Base-by-base conservation (phyloP, 2,329 filamentous ascomycete species). In the Clonostachys chloroleuca region DNA sequence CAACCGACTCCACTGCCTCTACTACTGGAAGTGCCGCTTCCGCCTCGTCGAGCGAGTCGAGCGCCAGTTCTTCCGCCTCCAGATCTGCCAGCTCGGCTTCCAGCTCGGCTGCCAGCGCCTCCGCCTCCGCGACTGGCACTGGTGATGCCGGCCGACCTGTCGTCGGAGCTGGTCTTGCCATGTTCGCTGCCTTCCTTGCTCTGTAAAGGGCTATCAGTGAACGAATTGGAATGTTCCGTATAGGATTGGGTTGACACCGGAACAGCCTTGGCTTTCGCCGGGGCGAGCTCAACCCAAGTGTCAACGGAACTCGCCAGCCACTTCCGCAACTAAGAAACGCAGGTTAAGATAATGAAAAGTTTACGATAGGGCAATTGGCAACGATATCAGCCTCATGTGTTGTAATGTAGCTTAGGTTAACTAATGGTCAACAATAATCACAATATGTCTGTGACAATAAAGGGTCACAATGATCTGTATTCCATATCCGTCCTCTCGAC, bases 321-420 rank as follows among this genome's bases (percentile, higher is more conserved):
- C 3, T 12, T 24, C 40, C 13, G 12, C 40, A n/a, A 17, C n/a
- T 20, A 13, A 13, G 40, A 24, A n/a, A 18, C 9, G 40, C 17
- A 13, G 8, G 24, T 17, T 14, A 20, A 43, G 39, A 47, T 16
- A 47, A 34, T 34, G 40, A 40, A 16, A 43, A 20, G 34, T 20
- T 35, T n/a, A 42, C 46, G 34, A 42, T 36, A 20, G 44, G 10
- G 65, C 53, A 17, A 66, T 54, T 40, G 6, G 41, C 41, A 12
- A 44, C 41, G 20, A 47, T 40, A 34, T 42, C 46, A 34, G 46
- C 46, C 16, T 24, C 42, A 34, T 34, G 34, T 40, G 35, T 34
- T 24, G 34, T 24, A 8, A 24, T 42, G 40, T 30, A 30, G 24
- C 9, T 5, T 30, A 30, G 24, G 24, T 30, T 24, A 24, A 24